Evolutionary conservation across 768 basidiomycete species (phyloP), one percentile per base, ranked within the genome.

Genomic region (Paxillus involutus): DNA sequence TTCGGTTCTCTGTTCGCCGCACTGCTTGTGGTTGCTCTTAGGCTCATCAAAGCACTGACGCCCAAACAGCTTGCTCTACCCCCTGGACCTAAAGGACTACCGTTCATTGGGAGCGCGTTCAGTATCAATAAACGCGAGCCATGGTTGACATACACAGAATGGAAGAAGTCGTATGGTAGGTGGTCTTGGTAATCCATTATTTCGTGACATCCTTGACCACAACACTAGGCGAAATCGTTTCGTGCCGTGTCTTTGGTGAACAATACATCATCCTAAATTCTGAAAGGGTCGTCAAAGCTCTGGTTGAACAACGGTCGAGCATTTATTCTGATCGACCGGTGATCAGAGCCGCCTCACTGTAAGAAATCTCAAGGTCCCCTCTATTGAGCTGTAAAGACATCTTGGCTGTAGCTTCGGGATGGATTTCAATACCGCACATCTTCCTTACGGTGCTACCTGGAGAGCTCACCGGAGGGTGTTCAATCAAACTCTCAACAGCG

Each of bases 101-200:
- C 69, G 4, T 26, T 66, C 16, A 43, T 71, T 36, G 70, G 71
- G 11, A 66, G 55, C 30, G 55, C 60, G 24, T 52, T 63, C 43
- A 57, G 65, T 40, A 57, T 71, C 21, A 64, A 67, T 26, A 58
- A 55, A 17, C 35, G 37, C 9, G 56, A 59, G 14, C 69, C 70
- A 11, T 73, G 71, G 72, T 17, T 71, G 45, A 66, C 68, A 0
- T 74, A 66, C 30, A 32, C 43, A 21, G 61, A 68, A 24, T 74
- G 73, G 73, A 61, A 61, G 35, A 56, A 61, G 44, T 17, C 37
- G 21, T 70, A 71, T 32, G 72, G 72, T 73, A 43, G 6, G 68
- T 57, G 37, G 42, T 37, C 21, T 44, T n/a, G 17, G 4, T 13
- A 33, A 9, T 9, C n/a, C 44, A 30, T 3, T 35, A 36, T 4